These are phyloP conservation scores for Intubia oerlemansii DNA, from an alignment of 2,329 filamentous ascomycete species.

Conservation along the genomic window DNA sequence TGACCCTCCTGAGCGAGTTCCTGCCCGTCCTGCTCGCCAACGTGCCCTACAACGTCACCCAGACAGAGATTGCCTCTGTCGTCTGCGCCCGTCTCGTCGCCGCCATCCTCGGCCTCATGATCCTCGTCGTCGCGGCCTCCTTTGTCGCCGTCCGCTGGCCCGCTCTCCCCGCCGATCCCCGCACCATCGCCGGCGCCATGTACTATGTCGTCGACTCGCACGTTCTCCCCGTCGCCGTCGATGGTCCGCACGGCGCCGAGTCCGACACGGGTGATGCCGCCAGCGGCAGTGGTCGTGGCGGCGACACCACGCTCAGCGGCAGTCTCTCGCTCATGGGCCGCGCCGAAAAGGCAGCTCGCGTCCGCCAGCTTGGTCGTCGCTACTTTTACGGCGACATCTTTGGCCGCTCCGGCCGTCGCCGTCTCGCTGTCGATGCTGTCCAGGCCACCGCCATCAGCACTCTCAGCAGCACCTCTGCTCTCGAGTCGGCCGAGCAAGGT, in stretches of 20 bases:
- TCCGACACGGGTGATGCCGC: too few species aligned
- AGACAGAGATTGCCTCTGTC: slow-evolving; percentile 17
- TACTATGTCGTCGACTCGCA: slow-evolving; percentile 17
- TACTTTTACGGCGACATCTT: slow-evolving; percentile 14
- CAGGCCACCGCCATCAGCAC: too few species aligned
- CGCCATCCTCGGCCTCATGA: slow-evolving; percentile 20
- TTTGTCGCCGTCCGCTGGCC: slow-evolving; percentile 19
- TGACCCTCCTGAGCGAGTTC: slow-evolving; percentile 24
- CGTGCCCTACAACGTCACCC: slow-evolving; percentile 22
- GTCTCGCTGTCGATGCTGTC: slow-evolving; percentile 11
- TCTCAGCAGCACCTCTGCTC: too few species aligned
- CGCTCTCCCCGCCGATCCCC: slow-evolving; percentile 23
- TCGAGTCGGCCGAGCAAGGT: too few species aligned
- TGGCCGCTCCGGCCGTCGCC: slow-evolving; percentile 9
- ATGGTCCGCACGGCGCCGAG: slow-evolving; percentile 5
- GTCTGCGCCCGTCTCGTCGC: slow-evolving; percentile 19
- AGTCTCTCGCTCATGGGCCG: slow-evolving; percentile 10
- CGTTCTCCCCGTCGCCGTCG: slow-evolving; percentile 11
- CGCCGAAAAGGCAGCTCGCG: slow-evolving; percentile 9
- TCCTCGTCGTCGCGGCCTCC: slow-evolving; percentile 17
- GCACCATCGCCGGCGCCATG: slow-evolving; percentile 22
- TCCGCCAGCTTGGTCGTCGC: slow-evolving; percentile 11
- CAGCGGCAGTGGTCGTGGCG: too few species aligned
- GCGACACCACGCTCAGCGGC: slow-evolving; percentile 5
- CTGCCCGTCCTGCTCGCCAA: slow-evolving; percentile 28